Conservation (phyloP, 2,329 filamentous ascomycete species). For the Colletotrichum sp. region DNA sequence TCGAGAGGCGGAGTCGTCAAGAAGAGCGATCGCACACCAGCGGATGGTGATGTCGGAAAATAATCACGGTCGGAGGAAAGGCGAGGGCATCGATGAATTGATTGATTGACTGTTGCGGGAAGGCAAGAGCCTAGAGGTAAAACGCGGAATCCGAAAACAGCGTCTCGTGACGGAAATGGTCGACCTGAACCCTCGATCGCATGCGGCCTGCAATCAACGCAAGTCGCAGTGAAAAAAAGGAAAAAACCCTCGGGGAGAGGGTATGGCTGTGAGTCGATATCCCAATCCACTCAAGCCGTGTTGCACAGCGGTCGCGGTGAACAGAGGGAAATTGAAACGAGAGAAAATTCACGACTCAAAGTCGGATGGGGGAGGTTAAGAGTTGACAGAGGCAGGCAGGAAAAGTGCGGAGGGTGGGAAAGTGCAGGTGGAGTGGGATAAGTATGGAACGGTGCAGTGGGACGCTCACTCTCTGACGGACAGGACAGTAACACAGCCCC, state of each 20-base stretch:
- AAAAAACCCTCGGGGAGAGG: too few species aligned
- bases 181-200: constrained; percentile 11
- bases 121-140: neutral
- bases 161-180: constrained; percentile 8
- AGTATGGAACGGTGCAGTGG: constrained; percentile 11
- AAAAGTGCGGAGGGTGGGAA: constrained; percentile 11
- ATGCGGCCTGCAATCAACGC: constrained; percentile 10
- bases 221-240: neutral
- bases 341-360: constrained; percentile 11
- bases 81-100: constrained; percentile 6
- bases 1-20: neutral
- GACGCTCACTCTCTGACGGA: constrained; percentile 10
- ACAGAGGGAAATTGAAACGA: constrained; percentile 11
- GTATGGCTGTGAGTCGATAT: neutral
- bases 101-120: neutral
- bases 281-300: constrained; percentile 3
- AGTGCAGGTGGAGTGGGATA: constrained; percentile 24
- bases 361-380: constrained; percentile 14
- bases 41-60: constrained; percentile 2
- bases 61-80: constrained; percentile 6
- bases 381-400: constrained; percentile 4
- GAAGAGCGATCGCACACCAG: neutral
- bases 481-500: constrained; percentile 12
- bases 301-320: neutral
- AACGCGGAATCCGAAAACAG: constrained; percentile 16